Evolutionary conservation across 805 yeast genomes (phyloP), one percentile per base, ranked within the genome.

Genomic region (Kodamaea laetipori): DNA sequence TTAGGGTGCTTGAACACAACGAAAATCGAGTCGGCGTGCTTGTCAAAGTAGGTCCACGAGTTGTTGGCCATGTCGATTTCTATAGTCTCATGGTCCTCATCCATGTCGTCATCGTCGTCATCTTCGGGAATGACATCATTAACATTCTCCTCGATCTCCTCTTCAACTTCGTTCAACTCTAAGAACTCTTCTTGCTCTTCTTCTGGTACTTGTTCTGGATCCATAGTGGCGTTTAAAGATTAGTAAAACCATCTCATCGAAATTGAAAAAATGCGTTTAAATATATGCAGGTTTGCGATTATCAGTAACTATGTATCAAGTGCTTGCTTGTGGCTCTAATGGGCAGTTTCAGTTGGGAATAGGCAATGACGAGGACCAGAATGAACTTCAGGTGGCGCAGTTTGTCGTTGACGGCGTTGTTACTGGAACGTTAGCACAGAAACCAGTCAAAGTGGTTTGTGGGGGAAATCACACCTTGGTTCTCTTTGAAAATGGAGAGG

Each of bases 31-130:
- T 94, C 99, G 43, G 78, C 74, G 60, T 94, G 99, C 52, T 77
- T 76, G 60, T 94, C 99, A 62, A 94, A 94, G 64, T 88, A 94
- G 0, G 88, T 73, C 69, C 84, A 78, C 6, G 98, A 88, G 66
- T 92, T 92, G 67, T 92, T 92, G 39, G 90, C 74, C 81, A 90
- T 70, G 58, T 90, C 98, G 25, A 92, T 78, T 63, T 86, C 95
- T 32, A 87, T 66, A 30, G 74, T 69, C 39, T 81, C 78, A 37
- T 70, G 74, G 41, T 76, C 80, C 46, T 63, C 69, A 11, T 52
- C 69, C 42, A 56, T 63, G 23, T 64, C 71, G 17, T 64, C 72
- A 17, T 60, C 70, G 25, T 67, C 76, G 19, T 57, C 65, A 15
- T 66, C 74, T 2, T 64, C 76, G 2, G 61, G 60, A 2, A 52